These are phyloP conservation scores for Endoconidiophora laricicola DNA, from an alignment of 2,329 filamentous ascomycete genomes.

Conservation along the genomic window DNA sequence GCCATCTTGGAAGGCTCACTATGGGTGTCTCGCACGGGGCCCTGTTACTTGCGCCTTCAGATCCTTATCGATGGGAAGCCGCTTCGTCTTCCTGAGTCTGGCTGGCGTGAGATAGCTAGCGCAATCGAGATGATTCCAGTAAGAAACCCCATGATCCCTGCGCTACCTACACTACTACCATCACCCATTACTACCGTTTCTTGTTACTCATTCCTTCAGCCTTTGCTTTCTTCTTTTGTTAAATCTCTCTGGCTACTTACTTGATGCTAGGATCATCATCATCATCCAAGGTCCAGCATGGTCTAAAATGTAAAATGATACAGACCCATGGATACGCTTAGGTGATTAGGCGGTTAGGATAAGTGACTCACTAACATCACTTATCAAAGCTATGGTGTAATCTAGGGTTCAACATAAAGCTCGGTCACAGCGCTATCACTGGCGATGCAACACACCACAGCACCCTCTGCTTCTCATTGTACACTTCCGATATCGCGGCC, in stretches of 20 bases:
- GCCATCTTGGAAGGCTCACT: constrained; percentile 3
- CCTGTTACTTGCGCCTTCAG: constrained; percentile 7
- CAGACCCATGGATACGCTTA: neutral
- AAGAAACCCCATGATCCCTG: neutral
- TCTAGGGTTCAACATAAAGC: constrained; percentile 10
- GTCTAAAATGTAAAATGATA: neutral
- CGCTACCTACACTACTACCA: neutral
- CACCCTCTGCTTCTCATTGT: constrained; percentile 9
- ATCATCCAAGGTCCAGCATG: neutral
- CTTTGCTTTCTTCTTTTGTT: neutral
- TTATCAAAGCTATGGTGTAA: constrained; percentile 11
- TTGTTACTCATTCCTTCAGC: neutral
- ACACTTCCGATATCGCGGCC: constrained; percentile 10
- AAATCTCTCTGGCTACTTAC: neutral
- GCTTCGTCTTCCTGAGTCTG: constrained; percentile 2
- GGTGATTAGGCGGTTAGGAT: neutral
- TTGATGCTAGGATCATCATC: neutral
- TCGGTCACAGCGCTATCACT: constrained; percentile 4
- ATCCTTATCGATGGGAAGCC: constrained; percentile 9
- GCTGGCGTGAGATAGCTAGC: constrained; percentile 1
- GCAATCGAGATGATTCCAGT: constrained; percentile 11
- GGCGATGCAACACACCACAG: neutral
- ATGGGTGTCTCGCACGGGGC: constrained; percentile 12
- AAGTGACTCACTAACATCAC: constrained; percentile 7
- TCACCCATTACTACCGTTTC: neutral